These are phyloP conservation scores for Mycena floridula DNA, from an alignment of 768 basidiomycete species.

Conservation along the genomic window DNA sequence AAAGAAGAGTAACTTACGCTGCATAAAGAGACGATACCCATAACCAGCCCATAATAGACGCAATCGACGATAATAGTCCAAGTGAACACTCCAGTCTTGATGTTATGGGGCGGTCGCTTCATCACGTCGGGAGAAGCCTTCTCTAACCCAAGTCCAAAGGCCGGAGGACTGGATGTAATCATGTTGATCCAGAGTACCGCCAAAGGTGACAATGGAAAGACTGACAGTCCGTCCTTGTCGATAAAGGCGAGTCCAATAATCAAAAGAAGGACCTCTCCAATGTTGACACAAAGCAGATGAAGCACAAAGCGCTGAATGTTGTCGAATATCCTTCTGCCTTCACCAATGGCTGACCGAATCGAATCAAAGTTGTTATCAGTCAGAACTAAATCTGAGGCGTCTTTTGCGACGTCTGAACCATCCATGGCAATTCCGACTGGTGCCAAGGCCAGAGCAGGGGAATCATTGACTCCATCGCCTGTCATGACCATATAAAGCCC, in stretches of 20 bases:
- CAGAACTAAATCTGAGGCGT: conserved; percentile 49
- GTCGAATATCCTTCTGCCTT: conserved; percentile 51
- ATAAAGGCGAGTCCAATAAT: conserved; percentile 54
- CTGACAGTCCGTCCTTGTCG: conserved; percentile 36
- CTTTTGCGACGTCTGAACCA: conserved; percentile 51
- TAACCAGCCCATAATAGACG: conserved; percentile 29
- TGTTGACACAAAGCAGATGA: conserved; percentile 46
- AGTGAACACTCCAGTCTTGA: conserved; percentile 30
- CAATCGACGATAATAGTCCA: conserved; percentile 32
- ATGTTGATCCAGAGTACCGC: conserved; percentile 50
- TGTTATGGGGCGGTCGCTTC: conserved; percentile 35
- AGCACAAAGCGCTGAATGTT: conserved; percentile 54
- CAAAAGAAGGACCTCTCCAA: conserved; percentile 49
- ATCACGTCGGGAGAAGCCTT: conserved; percentile 45
- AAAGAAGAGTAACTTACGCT: conserved; percentile 19
- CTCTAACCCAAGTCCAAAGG: conserved; percentile 49
- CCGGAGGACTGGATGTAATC: conserved; percentile 38
- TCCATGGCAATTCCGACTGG: conserved; percentile 56
- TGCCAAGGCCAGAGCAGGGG: conserved; percentile 47
- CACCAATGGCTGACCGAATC: conserved; percentile 50
- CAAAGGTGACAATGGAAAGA: conserved; percentile 53
- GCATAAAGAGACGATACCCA: conserved; percentile 27
- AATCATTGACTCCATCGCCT: conserved; percentile 55
- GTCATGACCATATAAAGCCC: conserved; percentile 50
- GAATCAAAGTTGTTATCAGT: conserved; percentile 61